A percentile compares a stretch with the other conserved stretches of the same genome.
Conservation (phyloP, 495 filamentous ascomycete genomes). For the Tuber umbilicatum region DNA sequence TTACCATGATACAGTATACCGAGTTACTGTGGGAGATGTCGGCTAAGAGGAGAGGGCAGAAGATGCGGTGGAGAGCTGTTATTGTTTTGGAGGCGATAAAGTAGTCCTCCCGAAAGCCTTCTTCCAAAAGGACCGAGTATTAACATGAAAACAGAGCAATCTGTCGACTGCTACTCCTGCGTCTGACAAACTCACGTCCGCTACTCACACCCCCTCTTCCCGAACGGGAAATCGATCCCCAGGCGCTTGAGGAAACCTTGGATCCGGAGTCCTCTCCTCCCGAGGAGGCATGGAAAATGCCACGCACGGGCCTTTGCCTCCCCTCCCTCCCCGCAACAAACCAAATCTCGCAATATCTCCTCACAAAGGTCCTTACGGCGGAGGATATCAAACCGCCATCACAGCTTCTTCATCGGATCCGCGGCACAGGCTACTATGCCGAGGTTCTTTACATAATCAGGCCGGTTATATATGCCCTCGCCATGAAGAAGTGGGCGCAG, state of each 20-base stretch:
- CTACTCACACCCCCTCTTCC: conserved; percentile 76
- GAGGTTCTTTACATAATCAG: conserved; percentile 87
- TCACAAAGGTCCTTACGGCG: conserved; percentile 84
- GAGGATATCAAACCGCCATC: conserved; percentile 92
- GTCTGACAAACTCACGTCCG: conserved; percentile 77
- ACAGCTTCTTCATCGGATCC: conserved; percentile 68
- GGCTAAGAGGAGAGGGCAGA: conserved; percentile 73
- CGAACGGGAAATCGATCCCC: conserved; percentile 69
- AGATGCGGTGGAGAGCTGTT: conserved; percentile 80
- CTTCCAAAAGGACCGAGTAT: neutral
- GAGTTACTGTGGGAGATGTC: conserved; percentile 76
- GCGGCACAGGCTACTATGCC: conserved; percentile 64
- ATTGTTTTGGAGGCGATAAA: conserved; percentile 80
- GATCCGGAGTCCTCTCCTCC: conserved; percentile 33
- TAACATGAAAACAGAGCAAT: conserved; percentile 50
- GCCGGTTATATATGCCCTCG: conserved; percentile 80
- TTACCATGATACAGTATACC: conserved; percentile 88
- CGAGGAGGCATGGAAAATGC: conserved; percentile 80
- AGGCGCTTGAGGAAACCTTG: conserved; percentile 49
- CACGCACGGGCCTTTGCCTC: conserved; percentile 76
- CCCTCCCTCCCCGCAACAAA: conserved; percentile 70
- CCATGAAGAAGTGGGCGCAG: conserved; percentile 60
- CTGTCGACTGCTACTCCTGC: conserved; percentile 73
- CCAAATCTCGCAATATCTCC: conserved; percentile 77
- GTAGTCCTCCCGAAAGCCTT: conserved; percentile 14